phyloP scores from a whole-genome alignment of 2,329 filamentous ascomycete genomes.

The Pseudopithomyces chartarum region DNA sequence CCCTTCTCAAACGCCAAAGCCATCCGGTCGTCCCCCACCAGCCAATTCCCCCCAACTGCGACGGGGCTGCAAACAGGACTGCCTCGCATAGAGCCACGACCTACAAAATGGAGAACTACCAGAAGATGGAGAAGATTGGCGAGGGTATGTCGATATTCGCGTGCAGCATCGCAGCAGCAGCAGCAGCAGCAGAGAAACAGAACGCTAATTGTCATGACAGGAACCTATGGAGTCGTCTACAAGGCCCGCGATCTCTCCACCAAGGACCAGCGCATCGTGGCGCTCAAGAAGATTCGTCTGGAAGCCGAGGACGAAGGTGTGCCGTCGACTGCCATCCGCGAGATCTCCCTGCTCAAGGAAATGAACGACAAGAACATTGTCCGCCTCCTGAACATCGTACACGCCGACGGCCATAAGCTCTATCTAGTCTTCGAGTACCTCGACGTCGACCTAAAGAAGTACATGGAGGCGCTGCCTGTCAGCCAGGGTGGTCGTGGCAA shows the following conservation, averaged over 20 bases:
- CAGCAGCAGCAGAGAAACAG: not conserved
- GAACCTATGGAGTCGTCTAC: slow-evolving; percentile 94
- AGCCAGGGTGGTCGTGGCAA: slow-evolving; percentile 85
- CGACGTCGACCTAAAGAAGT: slow-evolving; percentile 91
- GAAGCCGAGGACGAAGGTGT: slow-evolving; percentile 95
- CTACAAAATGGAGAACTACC: slow-evolving; percentile 86
- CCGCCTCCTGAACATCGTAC: slow-evolving; percentile 86
- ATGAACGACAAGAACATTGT: slow-evolving; percentile 93
- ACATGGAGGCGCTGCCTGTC: slow-evolving; percentile 89
- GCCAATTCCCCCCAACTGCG: not conserved
- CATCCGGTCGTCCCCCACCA: not conserved
- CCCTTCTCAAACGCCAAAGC: not conserved
- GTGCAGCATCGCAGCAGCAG: not conserved
- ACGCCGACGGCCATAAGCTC: slow-evolving; percentile 92
- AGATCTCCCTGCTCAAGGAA: slow-evolving; percentile 92
- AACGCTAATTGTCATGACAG: slow-evolving; percentile 53
- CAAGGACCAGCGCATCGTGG: slow-evolving; percentile 78
- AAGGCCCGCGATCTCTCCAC: slow-evolving; percentile 87
- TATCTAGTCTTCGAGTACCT: slow-evolving; percentile 94
- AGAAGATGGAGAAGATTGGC: slow-evolving; percentile 95
- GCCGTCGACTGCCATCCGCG: slow-evolving; percentile 88
- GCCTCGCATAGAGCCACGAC: slow-evolving; percentile 6
- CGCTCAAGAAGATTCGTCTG: slow-evolving; percentile 92
- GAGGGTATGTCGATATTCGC: slow-evolving; percentile 67
- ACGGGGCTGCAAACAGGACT: not conserved